phyloP scores from a whole-genome alignment of 2,329 filamentous ascomycete species.

The Penicillium sp. region DNA sequence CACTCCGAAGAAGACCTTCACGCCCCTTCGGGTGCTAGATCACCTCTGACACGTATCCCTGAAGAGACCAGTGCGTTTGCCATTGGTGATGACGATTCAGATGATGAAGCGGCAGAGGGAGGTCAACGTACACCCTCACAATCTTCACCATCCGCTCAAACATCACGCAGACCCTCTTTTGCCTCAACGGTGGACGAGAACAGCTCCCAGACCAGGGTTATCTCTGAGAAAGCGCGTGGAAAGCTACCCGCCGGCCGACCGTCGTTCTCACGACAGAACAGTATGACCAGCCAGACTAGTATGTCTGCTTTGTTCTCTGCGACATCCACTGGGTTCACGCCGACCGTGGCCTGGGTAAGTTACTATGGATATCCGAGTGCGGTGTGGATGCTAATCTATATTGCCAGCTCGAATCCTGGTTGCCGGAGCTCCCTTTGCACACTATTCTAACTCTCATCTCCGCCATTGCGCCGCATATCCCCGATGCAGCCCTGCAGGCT shows the following conservation, averaged over 20 bases:
- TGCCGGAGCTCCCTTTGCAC: slow-evolving; percentile 87
- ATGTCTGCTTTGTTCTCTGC: slow-evolving; percentile 62
- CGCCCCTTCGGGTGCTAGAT: slow-evolving; percentile 53
- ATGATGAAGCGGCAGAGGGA: slow-evolving; percentile 61
- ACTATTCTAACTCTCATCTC: slow-evolving; percentile 79
- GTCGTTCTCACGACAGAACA: slow-evolving; percentile 89
- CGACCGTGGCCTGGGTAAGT: slow-evolving; percentile 72
- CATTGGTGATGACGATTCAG: slow-evolving; percentile 73
- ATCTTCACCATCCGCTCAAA: slow-evolving; percentile 58
- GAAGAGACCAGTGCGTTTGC: slow-evolving; percentile 82
- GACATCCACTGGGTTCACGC: slow-evolving; percentile 65
- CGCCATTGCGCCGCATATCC: slow-evolving; percentile 55
- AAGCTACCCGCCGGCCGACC: slow-evolving; percentile 86
- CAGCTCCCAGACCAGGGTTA: slow-evolving; percentile 77
- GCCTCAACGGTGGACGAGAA: slow-evolving; percentile 72
- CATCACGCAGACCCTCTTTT: slow-evolving; percentile 67
- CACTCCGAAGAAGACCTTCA: slow-evolving; percentile 45
- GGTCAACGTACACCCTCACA: slow-evolving; percentile 62
- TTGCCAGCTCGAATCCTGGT: slow-evolving; percentile 79
- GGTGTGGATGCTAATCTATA: slow-evolving; percentile 16
- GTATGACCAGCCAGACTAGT: slow-evolving; percentile 75
- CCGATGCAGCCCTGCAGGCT: slow-evolving; percentile 48
- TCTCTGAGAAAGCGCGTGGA: slow-evolving; percentile 95
- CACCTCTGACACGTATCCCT: slow-evolving; percentile 67
- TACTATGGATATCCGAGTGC: neutral